These are phyloP conservation scores for Picochlorum sp. DNA, from an alignment of 139 green algal species.

Conservation along the genomic window DNA sequence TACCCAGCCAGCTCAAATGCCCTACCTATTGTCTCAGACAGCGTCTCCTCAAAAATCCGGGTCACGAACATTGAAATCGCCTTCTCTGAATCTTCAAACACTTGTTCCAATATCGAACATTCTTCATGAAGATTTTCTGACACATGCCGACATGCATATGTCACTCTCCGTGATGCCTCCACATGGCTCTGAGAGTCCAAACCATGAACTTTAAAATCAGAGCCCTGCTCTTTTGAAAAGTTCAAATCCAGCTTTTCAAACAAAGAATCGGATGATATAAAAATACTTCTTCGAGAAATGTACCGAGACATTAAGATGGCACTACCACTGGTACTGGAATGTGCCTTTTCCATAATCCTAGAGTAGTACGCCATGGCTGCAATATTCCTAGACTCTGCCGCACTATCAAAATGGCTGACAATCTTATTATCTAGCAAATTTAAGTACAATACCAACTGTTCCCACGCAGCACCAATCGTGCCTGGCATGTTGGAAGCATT, in stretches of 20 bases:
- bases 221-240: background rate
- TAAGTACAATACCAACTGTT: slow-evolving; percentile 50
- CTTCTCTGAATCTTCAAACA: slow-evolving; percentile 30
- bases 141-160: slow-evolving; percentile 35
- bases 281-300: slow-evolving; percentile 42
- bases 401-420: slow-evolving; percentile 53
- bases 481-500: slow-evolving; percentile 1
- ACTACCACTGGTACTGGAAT: background rate
- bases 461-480: slow-evolving; percentile 13
- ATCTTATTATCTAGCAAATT: slow-evolving; percentile 53
- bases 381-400: slow-evolving; percentile 28
- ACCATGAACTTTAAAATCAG: too few relatives aligned
- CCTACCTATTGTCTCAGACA: slow-evolving; percentile 37
- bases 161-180: slow-evolving; percentile 20
- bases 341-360: slow-evolving; percentile 45
- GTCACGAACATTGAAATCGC: slow-evolving; percentile 36
- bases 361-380: slow-evolving; percentile 49
- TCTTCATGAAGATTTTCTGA: slow-evolving; percentile 37
- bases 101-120: slow-evolving; percentile 41
- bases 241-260: slow-evolving; percentile 9
- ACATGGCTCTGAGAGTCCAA: background rate
- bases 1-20: slow-evolving; percentile 18
- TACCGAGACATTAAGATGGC: slow-evolving; percentile 32
- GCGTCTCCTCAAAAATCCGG: slow-evolving; percentile 53
- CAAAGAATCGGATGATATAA: slow-evolving; percentile 23